These are phyloP conservation scores for Hura crepitans DNA, from an alignment of 441 rosid species.

Conservation along the genomic window DNA sequence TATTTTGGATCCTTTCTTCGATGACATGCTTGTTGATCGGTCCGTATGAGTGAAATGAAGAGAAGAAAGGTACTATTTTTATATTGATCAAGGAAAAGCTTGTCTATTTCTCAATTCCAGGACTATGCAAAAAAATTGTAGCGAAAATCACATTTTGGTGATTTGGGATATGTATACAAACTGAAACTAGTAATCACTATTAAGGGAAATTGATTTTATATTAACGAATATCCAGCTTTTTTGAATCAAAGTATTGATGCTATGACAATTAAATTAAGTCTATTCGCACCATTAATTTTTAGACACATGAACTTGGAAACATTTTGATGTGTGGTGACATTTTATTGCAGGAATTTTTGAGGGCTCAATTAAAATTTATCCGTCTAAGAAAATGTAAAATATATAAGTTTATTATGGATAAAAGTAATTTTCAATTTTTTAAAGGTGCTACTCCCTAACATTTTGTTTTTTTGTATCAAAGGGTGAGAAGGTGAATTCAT, in stretches of 20 bases:
- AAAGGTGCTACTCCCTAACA: no score
- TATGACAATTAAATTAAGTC: no score
- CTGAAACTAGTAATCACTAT: background rate
- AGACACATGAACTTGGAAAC: no score
- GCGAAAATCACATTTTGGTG: background rate
- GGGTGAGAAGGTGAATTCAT: no score
- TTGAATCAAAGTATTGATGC: background rate
- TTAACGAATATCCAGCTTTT: background rate
- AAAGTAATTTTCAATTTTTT: no score
- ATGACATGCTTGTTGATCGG: slow-evolving; percentile 37
- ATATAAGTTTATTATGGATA: no score
- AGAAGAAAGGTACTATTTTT: background rate
- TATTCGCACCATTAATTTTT: no score
- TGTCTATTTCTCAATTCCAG: background rate
- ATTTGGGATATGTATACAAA: background rate
- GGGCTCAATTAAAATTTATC: no score
- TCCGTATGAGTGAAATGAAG: slow-evolving; percentile 18
- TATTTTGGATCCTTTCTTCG: slow-evolving; percentile 60
- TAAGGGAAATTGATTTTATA: background rate
- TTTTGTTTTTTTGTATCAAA: no score
- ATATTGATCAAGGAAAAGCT: background rate
- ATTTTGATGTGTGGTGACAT: no score
- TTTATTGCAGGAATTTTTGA: no score
- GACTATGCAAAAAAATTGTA: background rate
- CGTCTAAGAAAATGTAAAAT: no score